A percentile compares a stretch with the other conserved stretches of the same genome.
These are phyloP conservation scores for Erodium texanum DNA, from an alignment of 441 rosid species.

Conservation along the genomic window DNA sequence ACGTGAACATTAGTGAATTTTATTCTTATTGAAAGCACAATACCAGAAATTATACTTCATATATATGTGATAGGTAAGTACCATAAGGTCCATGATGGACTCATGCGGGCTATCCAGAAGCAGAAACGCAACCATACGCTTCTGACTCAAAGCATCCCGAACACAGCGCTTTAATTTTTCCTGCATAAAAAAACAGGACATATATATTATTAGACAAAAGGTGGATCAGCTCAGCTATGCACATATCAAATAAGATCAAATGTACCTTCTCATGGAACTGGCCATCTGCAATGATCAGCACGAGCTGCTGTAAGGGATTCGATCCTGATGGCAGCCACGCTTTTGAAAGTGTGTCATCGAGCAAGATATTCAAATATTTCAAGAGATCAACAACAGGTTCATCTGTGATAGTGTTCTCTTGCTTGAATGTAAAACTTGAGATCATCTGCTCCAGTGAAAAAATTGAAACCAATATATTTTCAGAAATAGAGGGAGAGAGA, in stretches of 20 bases:
- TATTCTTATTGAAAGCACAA: no score
- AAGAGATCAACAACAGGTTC: conserved; percentile 77
- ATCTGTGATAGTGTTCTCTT: conserved; percentile 76
- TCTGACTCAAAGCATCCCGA: conserved; percentile 54
- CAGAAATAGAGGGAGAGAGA: no score
- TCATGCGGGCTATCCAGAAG: conserved; percentile 67
- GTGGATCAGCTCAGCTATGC: background rate
- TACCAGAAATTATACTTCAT: background rate
- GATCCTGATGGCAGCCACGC: no score
- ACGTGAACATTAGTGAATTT: background rate
- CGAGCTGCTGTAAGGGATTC: no score
- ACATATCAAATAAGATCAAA: no score
- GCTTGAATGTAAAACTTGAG: conserved; percentile 72
- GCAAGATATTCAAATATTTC: no score
- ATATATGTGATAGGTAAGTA: conserved; percentile 17
- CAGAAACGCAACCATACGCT: conserved; percentile 89
- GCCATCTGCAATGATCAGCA: no score
- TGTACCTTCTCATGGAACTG: no score
- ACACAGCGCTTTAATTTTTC: conserved; percentile 58
- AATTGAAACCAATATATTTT: background rate
- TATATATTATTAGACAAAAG: background rate
- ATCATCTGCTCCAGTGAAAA: conserved; percentile 48
- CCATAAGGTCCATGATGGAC: conserved; percentile 69
- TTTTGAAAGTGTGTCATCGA: no score
- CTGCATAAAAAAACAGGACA: conserved; percentile 22